Evolutionary conservation across 352 stramenopile species (phyloP), one percentile per base, ranked within the genome.

Genomic region (Pythium aristosporum): DNA sequence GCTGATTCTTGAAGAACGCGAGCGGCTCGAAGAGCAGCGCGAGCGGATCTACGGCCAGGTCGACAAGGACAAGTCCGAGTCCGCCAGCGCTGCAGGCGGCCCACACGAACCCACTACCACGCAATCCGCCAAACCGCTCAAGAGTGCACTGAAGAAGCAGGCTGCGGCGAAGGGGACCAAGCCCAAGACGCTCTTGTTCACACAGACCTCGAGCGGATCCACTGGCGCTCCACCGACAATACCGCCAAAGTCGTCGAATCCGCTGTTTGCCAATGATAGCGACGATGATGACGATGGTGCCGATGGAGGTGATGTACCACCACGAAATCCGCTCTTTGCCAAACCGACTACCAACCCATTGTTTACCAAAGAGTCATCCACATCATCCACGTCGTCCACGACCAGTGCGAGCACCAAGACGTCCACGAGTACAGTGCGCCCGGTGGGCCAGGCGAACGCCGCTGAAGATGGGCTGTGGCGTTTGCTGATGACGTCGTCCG

Each of bases 401-500:
- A 15, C 41, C 11, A 50, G 20, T 34, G 25, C 48, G 16, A 23
- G 9, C 12, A 34, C 58, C 4, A 54, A 55, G 37, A 47, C 48
- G 11, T 34, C 42, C 28, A n/a, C 23, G 52, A 47, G 47, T 37
- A 57, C 39, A 9, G n/a, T 69, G 28, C 39, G 28, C 2, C 10
- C 39, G 1, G 5, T 41, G 7, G 23, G 48, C 15, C 47, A 11
- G 46, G 36, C 52, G 20, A 59, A 8, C 18, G 34, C 73, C 5
- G 64, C 64, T 9, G 81, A 88, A 70, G 81, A 92, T 51, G 76
- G 87, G 57, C 69, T 91, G 3, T 86, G 82, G 79, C 75, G 78
- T n/a, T 52, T 91, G 44, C 72, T 92, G 23, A 92, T 92, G 81
- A 85, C 79, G n/a, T 88, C 79, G 48, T 85, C 79, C 5, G 71